These are phyloP conservation scores for Conticribra guillardii DNA, from an alignment of 108 stramenopile genomes.

Conservation along the genomic window DNA sequence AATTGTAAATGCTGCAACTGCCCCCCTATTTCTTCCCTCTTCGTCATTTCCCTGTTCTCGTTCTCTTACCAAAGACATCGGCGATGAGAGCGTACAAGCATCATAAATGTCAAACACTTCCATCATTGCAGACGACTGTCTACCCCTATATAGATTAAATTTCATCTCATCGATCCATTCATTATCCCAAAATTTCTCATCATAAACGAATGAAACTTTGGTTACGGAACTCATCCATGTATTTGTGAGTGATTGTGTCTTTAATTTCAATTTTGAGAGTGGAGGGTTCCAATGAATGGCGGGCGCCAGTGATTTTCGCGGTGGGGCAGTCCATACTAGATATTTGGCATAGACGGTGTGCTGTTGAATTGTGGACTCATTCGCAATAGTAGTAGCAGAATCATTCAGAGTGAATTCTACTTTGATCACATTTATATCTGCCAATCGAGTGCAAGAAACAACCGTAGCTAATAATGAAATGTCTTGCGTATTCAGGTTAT, in stretches of 20 bases:
- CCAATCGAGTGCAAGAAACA: constrained; percentile 1
- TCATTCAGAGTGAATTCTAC: not conserved
- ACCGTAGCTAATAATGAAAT: constrained; percentile 1
- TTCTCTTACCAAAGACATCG: not conserved
- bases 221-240: constrained; percentile 79
- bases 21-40: constrained; percentile 33
- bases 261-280: constrained; percentile 37
- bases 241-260: constrained; percentile 40
- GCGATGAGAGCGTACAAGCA: constrained; percentile 22
- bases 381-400: not conserved
- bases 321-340: constrained; percentile 58
- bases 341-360: constrained; percentile 32
- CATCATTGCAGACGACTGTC: not conserved
- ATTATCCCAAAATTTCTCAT: constrained; percentile 40
- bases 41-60: constrained; percentile 9
- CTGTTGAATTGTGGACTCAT: not conserved
- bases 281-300: constrained; percentile 53
- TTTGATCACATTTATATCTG: not conserved
- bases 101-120: constrained; percentile 74
- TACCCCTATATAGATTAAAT: constrained; percentile 6
- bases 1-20: constrained; percentile 50
- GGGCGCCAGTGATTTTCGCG: constrained; percentile 38
- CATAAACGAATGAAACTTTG: constrained; percentile 61
- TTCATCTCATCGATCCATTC: constrained; percentile 33
- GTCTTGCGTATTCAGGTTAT: not conserved